Evolutionary conservation across 2,329 filamentous ascomycete genomes (phyloP), one percentile per base, ranked within the genome.

Genomic region (Stenocarpella maydis): DNA sequence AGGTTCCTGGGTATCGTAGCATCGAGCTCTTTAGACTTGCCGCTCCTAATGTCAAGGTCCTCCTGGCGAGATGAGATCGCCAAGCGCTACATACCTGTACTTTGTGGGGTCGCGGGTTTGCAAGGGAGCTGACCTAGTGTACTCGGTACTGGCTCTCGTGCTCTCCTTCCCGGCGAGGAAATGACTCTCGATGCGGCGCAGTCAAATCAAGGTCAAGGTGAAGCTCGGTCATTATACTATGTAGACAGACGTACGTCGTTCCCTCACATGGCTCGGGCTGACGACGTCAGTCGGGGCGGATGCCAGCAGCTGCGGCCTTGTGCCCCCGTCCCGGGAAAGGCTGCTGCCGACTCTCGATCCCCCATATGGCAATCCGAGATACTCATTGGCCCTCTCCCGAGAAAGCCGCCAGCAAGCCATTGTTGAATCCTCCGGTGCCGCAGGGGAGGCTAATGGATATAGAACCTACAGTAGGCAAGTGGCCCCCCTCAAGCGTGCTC

Each of bases 341-440:
- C n/a, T n/a, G 34, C 34, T 28, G 26, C 41, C 77, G 77, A 77
- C 74, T 72, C 74, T 52, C 72, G 73, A 58, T 58, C 34, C 63
- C 9, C 72, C 74, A 75, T 77, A 75, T 75, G 74, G 69, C 67
- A 73, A 71, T 69, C 74, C 74, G 74, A 74, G 69, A 69, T 64
- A 70, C 45, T 55, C 39, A 61, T 47, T 61, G 55, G 55, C 55
- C 39, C 26, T 61, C 7, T 61, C 55, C 63, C 58, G 58, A 61
- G 49, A 50, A 41, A 69, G 71, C 61, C 66, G 54, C 60, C 66
- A 68, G 14, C 55, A 41, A n/a, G 39, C 58, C 26, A 34, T 47
- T 61, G 17, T 47, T 61, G 17, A 15, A 47, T 47, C 41, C 58
- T 61, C 12, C 41, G 58, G 43, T n/a, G 6, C 41, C 26, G 34